Percentiles rank a stretch among this genome's conserved stretches.
phyloP scores from a whole-genome alignment of 2,329 filamentous ascomycete species.

The Pseudogymnoascus destructans region DNA sequence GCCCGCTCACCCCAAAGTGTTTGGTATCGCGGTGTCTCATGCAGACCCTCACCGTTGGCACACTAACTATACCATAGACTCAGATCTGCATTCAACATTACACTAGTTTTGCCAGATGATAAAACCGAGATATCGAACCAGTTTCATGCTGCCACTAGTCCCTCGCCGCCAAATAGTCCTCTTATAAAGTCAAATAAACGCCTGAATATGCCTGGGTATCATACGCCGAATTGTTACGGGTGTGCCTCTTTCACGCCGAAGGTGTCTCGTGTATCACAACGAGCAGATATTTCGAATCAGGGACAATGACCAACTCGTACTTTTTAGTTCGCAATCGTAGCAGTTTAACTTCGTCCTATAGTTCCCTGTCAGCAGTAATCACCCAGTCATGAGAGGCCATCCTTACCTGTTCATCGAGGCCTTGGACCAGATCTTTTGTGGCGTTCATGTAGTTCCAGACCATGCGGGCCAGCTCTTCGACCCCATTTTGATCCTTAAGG shows the following conservation, averaged over 20 bases:
- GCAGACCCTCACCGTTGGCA: neutral
- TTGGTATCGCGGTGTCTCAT: neutral
- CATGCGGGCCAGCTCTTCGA: slow-evolving; percentile 61
- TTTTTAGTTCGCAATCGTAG: slow-evolving; percentile 69
- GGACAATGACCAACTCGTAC: slow-evolving; percentile 73
- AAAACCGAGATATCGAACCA: neutral
- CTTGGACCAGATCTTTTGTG: slow-evolving; percentile 56
- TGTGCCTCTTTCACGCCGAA: slow-evolving; percentile 35
- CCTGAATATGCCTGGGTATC: slow-evolving; percentile 11
- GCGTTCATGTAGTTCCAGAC: slow-evolving; percentile 64
- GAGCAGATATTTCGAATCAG: slow-evolving; percentile 65
- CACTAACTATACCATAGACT: neutral
- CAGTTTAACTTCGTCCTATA: slow-evolving; percentile 61
- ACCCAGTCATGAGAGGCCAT: slow-evolving; percentile 10
- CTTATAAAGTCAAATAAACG: slow-evolving; percentile 10
- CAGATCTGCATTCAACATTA: neutral
- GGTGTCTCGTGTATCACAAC: slow-evolving; percentile 75
- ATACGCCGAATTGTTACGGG: slow-evolving; percentile 5
- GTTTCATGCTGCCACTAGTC: neutral
- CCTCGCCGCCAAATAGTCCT: neutral
- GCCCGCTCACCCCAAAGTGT: neutral
- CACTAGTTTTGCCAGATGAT: neutral
- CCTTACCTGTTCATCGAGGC: slow-evolving; percentile 55
- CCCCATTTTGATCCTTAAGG: slow-evolving; percentile 34
- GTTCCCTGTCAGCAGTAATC: neutral